Base-by-base conservation (phyloP, 2,329 filamentous ascomycete species). In the Cladophialophora exuberans region DNA sequence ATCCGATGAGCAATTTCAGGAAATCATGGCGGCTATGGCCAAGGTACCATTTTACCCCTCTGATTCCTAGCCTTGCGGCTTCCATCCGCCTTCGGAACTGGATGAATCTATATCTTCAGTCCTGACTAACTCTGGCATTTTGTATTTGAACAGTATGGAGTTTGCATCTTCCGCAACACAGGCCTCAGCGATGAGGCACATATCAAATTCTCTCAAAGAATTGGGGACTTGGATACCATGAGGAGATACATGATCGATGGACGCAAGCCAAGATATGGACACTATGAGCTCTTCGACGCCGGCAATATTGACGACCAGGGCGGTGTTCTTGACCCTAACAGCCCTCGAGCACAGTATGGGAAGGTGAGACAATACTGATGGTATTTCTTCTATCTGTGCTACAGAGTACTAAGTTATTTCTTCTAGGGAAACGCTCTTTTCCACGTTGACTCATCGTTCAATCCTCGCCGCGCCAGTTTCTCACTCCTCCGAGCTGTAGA, bases 171-270 rank as follows among this genome's bases (percentile, higher is more conserved):
- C 64, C 78, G 79, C 35, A 65, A 73, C n/a, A 81, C 81, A 1
- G 69, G 70, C n/a, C 69, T 84, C 6, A 70, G 75, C 49, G 80
- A 84, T 63, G 71, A 70, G 5, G 52, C 67, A 1, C 82, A 84
- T 61, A 72, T 84, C 35, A 67, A 68, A 6, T 81, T 84, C 64
- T 76, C 77, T n/a, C 61, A 63, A 2, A 71, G 69, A 1, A 76
- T 84, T 54, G 83, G 81, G n/a, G 77, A 81, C 13, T 74, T 83
- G 0, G 81, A 84, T 66, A 77, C 81, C 61, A 74, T 81, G 36
- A 73, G 66, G 15, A 78, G 76, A 1, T 83, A 79, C 67, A 69
- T 76, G n/a, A 68, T 66, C 1, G 71, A 56, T 20, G 79, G 76
- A 10, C 73, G 77, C 41, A 72, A 73, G 58, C 71, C 75, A 52